Base-by-base conservation (phyloP, 139 green algal species). In the Volvox reticuliferus region DNA sequence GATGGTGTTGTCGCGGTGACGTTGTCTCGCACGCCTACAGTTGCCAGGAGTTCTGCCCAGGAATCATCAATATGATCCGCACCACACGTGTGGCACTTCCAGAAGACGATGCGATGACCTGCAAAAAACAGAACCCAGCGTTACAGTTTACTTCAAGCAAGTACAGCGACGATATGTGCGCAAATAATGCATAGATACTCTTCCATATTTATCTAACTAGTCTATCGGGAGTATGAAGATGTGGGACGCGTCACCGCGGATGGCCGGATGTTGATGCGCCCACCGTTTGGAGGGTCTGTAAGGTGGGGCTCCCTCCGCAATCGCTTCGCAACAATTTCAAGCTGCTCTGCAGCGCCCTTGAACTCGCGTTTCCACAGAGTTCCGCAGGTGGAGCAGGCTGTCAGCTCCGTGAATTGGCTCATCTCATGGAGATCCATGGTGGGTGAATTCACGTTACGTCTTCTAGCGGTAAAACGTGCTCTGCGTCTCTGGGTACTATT, bases 41-140 rank as follows among this genome's bases (percentile, higher is more conserved):
- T 82, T 9, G 85, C 37, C 2, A 89, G 69, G 3, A 89, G 85
- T 6, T 82, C 71, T 1, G 69, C 44, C 85, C 85, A 89, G 9
- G 44, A n/a, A 13, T 82, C 85, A 28, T 89, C 85, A 0, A 89
- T 67, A 61, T 89, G 85, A 37, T 89, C 85, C 2, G 85, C 85
- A 0, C 85, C 69, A 28, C 85, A 89, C 1, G 68, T 89, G 21
- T 89, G 85, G n/a, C 85, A 89, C 37, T 82, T 82, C 85, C 85
- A 89, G 69, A 82, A 89, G 65, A 89, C 85, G 19, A 82, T 24
- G 1, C 85, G 85, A 17, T 89, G 85, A 12, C 85, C 84, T 89
- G 84, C 67, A 30, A 22, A 37, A 73, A 73, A 28, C 65, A 28
- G 12, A 73, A 24, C 24, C 12, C 65, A 73, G 65, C 65, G 65